Base-by-base conservation (phyloP, 805 yeast genomes). In the Kodamaea laetipori region DNA sequence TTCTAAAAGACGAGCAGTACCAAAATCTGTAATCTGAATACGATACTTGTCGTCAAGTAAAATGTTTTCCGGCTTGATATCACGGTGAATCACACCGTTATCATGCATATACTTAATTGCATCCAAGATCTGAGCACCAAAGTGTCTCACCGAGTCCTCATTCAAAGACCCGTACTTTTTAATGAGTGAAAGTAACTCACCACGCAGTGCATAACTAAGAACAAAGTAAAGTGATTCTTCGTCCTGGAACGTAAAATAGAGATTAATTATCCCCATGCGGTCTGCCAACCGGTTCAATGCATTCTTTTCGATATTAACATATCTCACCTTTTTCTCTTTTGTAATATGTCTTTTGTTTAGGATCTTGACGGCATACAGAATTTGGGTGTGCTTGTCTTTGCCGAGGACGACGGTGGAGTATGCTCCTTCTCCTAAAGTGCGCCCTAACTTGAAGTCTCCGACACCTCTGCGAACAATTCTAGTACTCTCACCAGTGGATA, bases 51-150 rank as follows among this genome's bases (percentile, higher is more conserved):
- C 67, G 56, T 84, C 87, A 16, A 86, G 66, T 39, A 86, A 61
- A 21, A 86, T 85, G 60, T 86, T 86, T 56, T 86, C 95, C 0
- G 95, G 95, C 58, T 86, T 86, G 37, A 86, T 76, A 64, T 86
- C 95, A 61, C 95, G 70, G 57, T 86, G 95, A 34, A 86, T 75
- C 18, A 86, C 80, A 30, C 95, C 95, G 53, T 77, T 80, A 40
- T 71, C 73, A 56, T 86, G 95, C 80, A 86, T 79, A 57, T 73
- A 84, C 51, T 74, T 74, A 19, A 86, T 74, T 0, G 90, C 88
- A 60, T 84, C 92, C 23, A 86, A 66, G 4, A 86, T 70, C 58
- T 86, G 95, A 2, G 87, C 86, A 25, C 82, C 71, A 55, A 84
- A 86, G 56, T 86, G 82, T 44, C 77, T 67, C 5, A 82, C 77